Base-by-base conservation (phyloP, 2,329 filamentous ascomycete genomes). In the Chaetomium strumarium region DNA sequence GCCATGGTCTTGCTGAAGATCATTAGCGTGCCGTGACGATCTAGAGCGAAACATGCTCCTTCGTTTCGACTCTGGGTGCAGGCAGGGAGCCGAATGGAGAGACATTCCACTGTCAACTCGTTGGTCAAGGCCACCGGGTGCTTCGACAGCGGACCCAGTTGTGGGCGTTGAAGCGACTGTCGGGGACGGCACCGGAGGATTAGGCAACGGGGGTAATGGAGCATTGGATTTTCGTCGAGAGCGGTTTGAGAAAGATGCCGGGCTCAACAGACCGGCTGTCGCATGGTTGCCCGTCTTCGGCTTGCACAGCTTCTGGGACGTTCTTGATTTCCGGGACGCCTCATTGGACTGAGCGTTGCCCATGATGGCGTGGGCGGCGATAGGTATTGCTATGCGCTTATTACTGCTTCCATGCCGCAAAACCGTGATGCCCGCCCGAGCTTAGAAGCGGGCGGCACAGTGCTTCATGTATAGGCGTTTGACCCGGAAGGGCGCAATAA, bases 241-340 rank as follows among this genome's bases (percentile, higher is more conserved):
- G 56, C 60, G 66, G 48, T 64, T 68, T 55, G 65, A 66, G 59
- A 62, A 61, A 55, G 62, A 64, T 58, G 63, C 66, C 49, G 68
- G 58, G 63, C 63, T 70, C 60, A 72, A 67, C 64, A 74, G 68
- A 58, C 69, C 68, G 67, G 71, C 66, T 67, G 71, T 66, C 49
- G 67, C 65, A 66, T 67, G 68, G 57, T 67, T 72, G 50, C 67
- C 68, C 34, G 69, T 71, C 55, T 70, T 73, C 54, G 75, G 72
- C 63, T 80, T 80, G 46, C 73, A 77, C 55, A 80, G 70, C 67
- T 73, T 79, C 57, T 78, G 73, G 63, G 73, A 66, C 49, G 66
- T 52, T 60, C 64, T 68, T 53, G 66, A 53, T 60, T 64, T 68
- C 53, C 63, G 67, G 57, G 60, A 59, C 55, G 67, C 65, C 63